Percentiles rank a stretch among this genome's conserved stretches.
phyloP scores from a whole-genome alignment of 169 alveolate species.

The Plasmodium malariae region DNA sequence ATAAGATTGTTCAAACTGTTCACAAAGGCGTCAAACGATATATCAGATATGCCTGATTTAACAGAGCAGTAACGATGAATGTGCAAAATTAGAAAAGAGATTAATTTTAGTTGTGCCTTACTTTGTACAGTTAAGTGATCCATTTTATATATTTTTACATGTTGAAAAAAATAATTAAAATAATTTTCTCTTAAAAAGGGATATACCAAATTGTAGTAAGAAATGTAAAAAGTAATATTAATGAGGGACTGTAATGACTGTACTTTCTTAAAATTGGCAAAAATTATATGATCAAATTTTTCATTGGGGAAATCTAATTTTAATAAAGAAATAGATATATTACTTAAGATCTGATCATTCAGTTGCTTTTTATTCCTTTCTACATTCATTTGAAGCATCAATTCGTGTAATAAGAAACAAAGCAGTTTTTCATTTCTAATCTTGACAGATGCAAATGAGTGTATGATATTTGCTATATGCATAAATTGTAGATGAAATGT shows the following conservation, averaged over 20 bases:
- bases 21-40: too few species aligned
- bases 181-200: background rate
- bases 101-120: constrained; percentile 57
- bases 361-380: background rate
- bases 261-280: constrained; percentile 32
- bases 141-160: constrained; percentile 17
- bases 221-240: constrained; percentile 61
- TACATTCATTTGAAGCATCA: background rate
- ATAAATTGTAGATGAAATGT: constrained; percentile 8
- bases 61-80: constrained; percentile 12
- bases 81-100: constrained; percentile 7
- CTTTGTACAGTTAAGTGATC: constrained; percentile 12
- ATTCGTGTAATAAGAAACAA: constrained; percentile 7
- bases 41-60: too few species aligned
- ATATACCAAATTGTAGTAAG: constrained; percentile 33
- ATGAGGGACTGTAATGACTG: constrained; percentile 50
- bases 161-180: constrained; percentile 32
- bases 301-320: constrained; percentile 45
- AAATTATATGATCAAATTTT: constrained; percentile 15
- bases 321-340: constrained; percentile 42
- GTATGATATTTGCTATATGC: constrained; percentile 45
- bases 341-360: constrained; percentile 46
- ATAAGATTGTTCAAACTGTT: too few species aligned
- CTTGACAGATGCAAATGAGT: constrained; percentile 64
- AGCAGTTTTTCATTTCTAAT: constrained; percentile 15